phyloP scores from a whole-genome alignment of 2,329 filamentous ascomycete genomes.

The Neoascochyta sp. region DNA sequence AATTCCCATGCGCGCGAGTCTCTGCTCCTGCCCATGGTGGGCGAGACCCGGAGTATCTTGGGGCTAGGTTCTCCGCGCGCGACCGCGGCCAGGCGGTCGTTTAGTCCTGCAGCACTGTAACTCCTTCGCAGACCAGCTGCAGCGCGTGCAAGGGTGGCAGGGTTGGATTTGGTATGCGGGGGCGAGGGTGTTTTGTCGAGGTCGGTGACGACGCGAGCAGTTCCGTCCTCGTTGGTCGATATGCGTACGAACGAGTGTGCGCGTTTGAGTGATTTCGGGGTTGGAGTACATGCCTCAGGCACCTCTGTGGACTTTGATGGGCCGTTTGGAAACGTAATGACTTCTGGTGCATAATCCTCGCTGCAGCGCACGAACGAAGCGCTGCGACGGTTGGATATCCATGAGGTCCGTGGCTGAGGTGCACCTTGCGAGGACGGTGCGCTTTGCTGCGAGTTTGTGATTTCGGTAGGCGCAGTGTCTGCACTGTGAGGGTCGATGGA shows the following conservation, averaged over 20 bases:
- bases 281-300: slow-evolving; percentile 43
- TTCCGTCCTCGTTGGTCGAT: slow-evolving; percentile 81
- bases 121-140: slow-evolving; percentile 63
- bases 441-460: slow-evolving; percentile 31
- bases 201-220: slow-evolving; percentile 75
- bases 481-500: slow-evolving; percentile 22
- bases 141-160: slow-evolving; percentile 36
- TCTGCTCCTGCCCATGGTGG: slow-evolving; percentile 67
- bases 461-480: slow-evolving; percentile 24
- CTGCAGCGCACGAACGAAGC: slow-evolving; percentile 38
- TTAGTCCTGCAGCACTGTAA: slow-evolving; percentile 59
- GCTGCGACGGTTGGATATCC: slow-evolving; percentile 47
- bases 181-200: slow-evolving; percentile 68
- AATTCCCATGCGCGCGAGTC: slow-evolving; percentile 90
- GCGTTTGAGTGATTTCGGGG: slow-evolving; percentile 42
- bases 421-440: slow-evolving; percentile 31
- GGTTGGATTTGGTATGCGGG: slow-evolving; percentile 51
- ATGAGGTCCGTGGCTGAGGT: slow-evolving; percentile 34
- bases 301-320: slow-evolving; percentile 34
- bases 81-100: slow-evolving; percentile 32
- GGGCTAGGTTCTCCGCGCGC: slow-evolving; percentile 29
- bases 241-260: slow-evolving; percentile 62
- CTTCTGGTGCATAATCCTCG: slow-evolving; percentile 33
- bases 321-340: slow-evolving; percentile 28
- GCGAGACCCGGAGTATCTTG: slow-evolving; percentile 48